A percentile compares a stretch with the other conserved stretches of the same genome.
phyloP scores from a whole-genome alignment of 306 rosid species.

The Prunus mume region DNA sequence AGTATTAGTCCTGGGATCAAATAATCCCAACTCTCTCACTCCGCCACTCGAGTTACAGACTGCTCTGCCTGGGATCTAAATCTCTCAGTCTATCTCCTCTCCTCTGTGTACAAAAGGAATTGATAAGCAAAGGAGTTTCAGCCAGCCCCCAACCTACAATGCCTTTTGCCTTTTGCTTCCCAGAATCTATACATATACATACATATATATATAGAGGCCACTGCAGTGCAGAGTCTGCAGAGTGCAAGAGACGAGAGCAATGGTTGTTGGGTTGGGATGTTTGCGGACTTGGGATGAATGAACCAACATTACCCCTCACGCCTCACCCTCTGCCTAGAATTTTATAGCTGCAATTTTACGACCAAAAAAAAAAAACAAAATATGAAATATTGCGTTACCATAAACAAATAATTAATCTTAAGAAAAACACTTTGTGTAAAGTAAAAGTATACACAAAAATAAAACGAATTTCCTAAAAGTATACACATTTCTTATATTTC shows the following conservation, averaged over 20 bases:
- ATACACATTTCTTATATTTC: not conserved
- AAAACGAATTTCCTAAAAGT: not conserved
- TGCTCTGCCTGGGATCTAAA: not conserved
- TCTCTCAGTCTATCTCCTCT: not conserved
- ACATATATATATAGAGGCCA: not conserved
- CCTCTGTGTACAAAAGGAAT: not conserved
- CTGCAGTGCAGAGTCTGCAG: not conserved
- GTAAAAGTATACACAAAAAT: not conserved
- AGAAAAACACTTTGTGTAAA: not conserved
- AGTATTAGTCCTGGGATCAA: slow-evolving; percentile 6
- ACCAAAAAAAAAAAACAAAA: not conserved
- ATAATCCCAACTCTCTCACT: slow-evolving; percentile 4
- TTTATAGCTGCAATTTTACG: not conserved
- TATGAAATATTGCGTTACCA: too few species aligned
- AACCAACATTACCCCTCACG: not conserved
- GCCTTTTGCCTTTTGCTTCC: not conserved
- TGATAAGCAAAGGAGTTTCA: not conserved
- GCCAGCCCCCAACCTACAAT: not conserved
- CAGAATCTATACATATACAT: not conserved
- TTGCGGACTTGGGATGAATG: not conserved
- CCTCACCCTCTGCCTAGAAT: not conserved
- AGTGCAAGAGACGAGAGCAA: not conserved
- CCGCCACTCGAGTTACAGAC: not conserved
- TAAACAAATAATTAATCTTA: not conserved
- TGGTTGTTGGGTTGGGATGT: not conserved